phyloP scores from a whole-genome alignment of 106 monocot genomes.

The Iris macrosiphon region DNA sequence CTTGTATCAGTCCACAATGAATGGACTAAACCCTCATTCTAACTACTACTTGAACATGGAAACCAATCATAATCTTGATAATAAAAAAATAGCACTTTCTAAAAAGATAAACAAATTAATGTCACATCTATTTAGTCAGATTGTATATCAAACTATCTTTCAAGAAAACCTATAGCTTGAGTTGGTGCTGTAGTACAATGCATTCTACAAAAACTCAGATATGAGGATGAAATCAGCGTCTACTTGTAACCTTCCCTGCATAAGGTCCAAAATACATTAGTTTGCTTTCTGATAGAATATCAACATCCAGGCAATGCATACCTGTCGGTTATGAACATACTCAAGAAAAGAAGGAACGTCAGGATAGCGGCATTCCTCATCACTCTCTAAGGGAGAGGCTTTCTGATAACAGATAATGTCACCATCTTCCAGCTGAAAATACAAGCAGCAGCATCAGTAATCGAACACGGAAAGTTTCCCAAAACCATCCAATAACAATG shows the following conservation, averaged over 20 bases:
- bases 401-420: constrained; percentile 95
- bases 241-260: not conserved
- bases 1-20: too few relatives aligned
- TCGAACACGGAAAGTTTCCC: not conserved
- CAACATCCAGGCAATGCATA: constrained; percentile 4
- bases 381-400: constrained; percentile 31
- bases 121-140: too few relatives aligned
- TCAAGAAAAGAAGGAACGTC: constrained; percentile 91
- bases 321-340: constrained; percentile 97
- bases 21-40: too few relatives aligned
- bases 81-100: too few relatives aligned
- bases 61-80: too few relatives aligned
- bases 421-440: constrained; percentile 91
- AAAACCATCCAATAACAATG: not conserved
- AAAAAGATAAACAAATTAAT: too few relatives aligned
- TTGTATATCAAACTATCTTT: too few relatives aligned
- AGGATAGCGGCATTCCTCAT: constrained; percentile 46
- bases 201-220: not conserved
- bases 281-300: not conserved
- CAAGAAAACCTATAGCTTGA: too few relatives aligned
- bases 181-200: too few relatives aligned
- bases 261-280: not conserved
- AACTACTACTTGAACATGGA: too few relatives aligned
- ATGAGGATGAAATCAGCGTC: not conserved
- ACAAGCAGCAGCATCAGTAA: not conserved